These are phyloP conservation scores for Santalum album DNA, from an alignment of 164 flowering plant species.

Conservation along the genomic window DNA sequence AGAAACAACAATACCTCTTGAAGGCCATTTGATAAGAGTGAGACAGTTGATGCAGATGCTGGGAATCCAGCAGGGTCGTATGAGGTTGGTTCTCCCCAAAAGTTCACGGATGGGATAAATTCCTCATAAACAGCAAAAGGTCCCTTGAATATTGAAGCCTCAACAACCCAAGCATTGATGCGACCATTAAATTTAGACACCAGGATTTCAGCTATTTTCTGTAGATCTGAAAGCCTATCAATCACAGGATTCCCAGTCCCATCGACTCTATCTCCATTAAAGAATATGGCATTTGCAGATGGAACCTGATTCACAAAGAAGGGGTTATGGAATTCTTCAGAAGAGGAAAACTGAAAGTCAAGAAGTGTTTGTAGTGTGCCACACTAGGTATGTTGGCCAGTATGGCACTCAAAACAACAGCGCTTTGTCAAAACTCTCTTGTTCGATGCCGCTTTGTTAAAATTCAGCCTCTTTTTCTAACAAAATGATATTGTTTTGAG, in stretches of 20 bases:
- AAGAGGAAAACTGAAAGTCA: background rate
- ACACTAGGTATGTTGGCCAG: background rate
- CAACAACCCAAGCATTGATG: conserved; percentile 76
- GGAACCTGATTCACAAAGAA: conserved; percentile 41
- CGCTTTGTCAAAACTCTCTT: too few species aligned
- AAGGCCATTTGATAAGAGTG: conserved; percentile 51
- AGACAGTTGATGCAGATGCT: conserved; percentile 42
- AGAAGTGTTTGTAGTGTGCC: too few species aligned
- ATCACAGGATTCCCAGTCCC: conserved; percentile 71
- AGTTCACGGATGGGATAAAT: conserved; percentile 59
- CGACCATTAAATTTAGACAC: conserved; percentile 66
- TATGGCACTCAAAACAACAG: too few species aligned
- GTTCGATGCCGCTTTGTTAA: too few species aligned
- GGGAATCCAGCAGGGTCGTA: conserved; percentile 59
- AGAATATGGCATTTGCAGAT: conserved; percentile 69
- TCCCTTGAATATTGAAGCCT: conserved; percentile 68
- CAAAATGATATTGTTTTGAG: too few species aligned
- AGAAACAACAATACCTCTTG: conserved; percentile 36
- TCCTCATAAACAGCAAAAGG: conserved; percentile 81
- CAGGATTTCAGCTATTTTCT: conserved; percentile 53
- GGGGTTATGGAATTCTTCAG: background rate
- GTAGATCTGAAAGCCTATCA: conserved; percentile 51
- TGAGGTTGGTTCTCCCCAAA: conserved; percentile 62
- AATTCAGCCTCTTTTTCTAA: too few species aligned
- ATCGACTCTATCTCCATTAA: conserved; percentile 71